phyloP scores from a whole-genome alignment of 306 rosid species.

The Mucuna pruriens region DNA sequence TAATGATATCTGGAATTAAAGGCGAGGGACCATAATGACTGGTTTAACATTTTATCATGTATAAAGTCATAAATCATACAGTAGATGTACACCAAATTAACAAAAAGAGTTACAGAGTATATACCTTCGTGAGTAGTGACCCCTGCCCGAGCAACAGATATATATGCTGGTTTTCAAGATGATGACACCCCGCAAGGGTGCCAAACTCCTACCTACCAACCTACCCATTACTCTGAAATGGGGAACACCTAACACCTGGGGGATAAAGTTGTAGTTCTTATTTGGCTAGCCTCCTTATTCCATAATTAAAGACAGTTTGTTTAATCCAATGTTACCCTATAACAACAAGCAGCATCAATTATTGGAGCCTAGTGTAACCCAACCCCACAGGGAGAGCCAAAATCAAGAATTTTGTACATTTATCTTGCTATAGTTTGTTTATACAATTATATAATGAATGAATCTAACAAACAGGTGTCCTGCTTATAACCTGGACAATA shows the following conservation, averaged over 20 bases:
- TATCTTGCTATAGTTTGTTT: too few species aligned
- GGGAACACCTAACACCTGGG: constrained; percentile 21
- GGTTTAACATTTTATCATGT: background rate
- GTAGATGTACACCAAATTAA: too few species aligned
- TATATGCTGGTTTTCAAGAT: background rate
- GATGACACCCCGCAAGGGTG: constrained; percentile 30
- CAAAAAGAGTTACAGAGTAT: background rate
- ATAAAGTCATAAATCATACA: background rate
- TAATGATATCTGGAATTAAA: constrained; percentile 25
- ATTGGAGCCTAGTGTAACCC: too few species aligned
- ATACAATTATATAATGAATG: too few species aligned
- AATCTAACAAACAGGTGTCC: too few species aligned
- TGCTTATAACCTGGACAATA: too few species aligned
- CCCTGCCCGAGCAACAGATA: background rate
- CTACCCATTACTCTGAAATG: background rate
- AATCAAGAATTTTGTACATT: too few species aligned
- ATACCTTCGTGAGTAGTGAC: background rate
- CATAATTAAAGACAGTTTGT: too few species aligned
- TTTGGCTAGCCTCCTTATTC: too few species aligned
- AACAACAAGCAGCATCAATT: too few species aligned
- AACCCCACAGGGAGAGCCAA: too few species aligned
- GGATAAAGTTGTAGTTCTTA: background rate
- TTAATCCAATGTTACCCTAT: background rate
- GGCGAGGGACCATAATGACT: background rate
- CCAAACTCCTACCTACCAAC: constrained; percentile 42